Conservation (phyloP, 2,329 filamentous ascomycete genomes). For the Colletotrichum sp. region DNA sequence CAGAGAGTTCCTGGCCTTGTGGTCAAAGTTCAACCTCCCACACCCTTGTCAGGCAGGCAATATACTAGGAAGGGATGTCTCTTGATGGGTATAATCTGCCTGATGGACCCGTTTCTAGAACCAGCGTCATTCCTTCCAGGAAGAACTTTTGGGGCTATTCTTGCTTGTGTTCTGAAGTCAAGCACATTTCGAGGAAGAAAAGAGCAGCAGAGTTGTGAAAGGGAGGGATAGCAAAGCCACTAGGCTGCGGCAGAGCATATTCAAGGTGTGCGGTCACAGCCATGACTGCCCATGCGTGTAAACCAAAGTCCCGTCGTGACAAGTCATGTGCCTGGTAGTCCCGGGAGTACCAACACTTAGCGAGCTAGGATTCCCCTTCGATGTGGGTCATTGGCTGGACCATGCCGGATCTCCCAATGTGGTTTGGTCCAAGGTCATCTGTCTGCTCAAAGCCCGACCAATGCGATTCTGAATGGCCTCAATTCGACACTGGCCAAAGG, state of each 20-base stretch:
- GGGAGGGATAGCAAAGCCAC: not conserved
- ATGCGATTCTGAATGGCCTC: not conserved
- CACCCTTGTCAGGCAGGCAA: constrained; percentile 11
- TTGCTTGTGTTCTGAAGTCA: not conserved
- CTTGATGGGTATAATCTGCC: constrained; percentile 5
- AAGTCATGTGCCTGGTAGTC: constrained; percentile 11
- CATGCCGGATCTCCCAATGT: not conserved
- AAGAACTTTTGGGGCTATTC: constrained; percentile 16
- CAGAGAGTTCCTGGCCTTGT: constrained; percentile 10
- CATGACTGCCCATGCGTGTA: not conserved
- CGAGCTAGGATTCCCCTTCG: not conserved
- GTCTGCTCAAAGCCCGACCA: not conserved
- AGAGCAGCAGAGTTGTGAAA: not conserved
- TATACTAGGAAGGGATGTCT: not conserved
- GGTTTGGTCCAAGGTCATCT: not conserved
- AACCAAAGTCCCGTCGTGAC: constrained; percentile 21
- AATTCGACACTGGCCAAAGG: not conserved
- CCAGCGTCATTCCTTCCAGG: not conserved
- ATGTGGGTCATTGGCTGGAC: not conserved
- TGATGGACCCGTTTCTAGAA: not conserved
- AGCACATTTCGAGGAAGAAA: not conserved
- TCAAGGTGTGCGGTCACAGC: not conserved
- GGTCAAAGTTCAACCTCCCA: not conserved
- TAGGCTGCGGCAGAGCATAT: not conserved
- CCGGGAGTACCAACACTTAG: not conserved